Evolutionary conservation across 345 rosid species (phyloP).

Genomic region (Boechera divaricarpa): DNA sequence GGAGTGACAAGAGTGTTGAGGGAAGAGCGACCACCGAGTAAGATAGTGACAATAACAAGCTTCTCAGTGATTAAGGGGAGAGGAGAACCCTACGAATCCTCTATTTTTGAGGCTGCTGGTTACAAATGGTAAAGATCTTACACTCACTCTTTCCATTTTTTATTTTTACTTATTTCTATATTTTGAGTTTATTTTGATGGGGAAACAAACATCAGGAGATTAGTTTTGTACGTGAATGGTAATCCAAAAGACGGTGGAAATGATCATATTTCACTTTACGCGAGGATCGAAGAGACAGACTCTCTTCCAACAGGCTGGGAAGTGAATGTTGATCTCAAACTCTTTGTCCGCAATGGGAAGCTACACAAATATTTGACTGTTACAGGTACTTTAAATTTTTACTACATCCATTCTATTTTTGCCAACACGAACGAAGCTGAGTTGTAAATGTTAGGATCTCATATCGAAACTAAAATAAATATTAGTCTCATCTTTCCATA

Average conservation of each 20-base stretch:
- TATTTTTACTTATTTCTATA: neutral
- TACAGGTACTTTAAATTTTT: conserved; percentile 32
- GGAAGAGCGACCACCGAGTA: conserved; percentile 44
- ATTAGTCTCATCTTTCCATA: neutral
- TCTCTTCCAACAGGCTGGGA: conserved; percentile 40
- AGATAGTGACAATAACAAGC: conserved; percentile 44
- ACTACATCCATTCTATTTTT: neutral
- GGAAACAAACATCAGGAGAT: conserved; percentile 32
- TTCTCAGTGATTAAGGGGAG: conserved; percentile 42
- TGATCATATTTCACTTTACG: conserved; percentile 46
- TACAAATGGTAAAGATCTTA: conserved; percentile 47
- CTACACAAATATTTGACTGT: conserved; percentile 39
- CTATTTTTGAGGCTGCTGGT: conserved; percentile 48
- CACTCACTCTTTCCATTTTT: neutral
- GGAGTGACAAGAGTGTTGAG: conserved; percentile 37
- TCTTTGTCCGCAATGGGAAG: conserved; percentile 42
- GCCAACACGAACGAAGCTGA: too few relatives aligned
- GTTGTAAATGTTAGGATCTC: neutral
- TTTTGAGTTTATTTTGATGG: neutral
- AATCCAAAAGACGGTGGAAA: conserved; percentile 36
- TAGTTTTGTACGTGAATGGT: conserved; percentile 50
- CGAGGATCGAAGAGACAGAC: conserved; percentile 37
- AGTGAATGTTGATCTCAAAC: conserved; percentile 44
- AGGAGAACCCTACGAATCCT: conserved; percentile 42
- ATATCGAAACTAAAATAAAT: neutral